A percentile compares a stretch with the other conserved stretches of the same genome.
These are phyloP conservation scores for Hericium rajendrae DNA, from an alignment of 768 basidiomycete genomes.

Conservation along the genomic window DNA sequence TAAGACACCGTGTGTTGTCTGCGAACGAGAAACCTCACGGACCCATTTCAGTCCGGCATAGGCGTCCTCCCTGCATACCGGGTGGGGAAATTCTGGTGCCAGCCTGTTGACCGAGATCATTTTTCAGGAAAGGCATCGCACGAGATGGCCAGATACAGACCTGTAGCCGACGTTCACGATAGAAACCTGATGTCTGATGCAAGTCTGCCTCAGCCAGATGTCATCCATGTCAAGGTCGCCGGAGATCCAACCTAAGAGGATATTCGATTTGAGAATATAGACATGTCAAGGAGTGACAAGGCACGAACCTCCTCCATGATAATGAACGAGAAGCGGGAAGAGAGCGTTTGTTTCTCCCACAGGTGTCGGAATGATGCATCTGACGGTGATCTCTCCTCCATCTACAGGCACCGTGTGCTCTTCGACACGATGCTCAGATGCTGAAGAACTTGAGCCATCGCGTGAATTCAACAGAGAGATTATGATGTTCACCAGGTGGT, in stretches of 20 bases:
- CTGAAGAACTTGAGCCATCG: too few relatives aligned
- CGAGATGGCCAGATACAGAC: background rate
- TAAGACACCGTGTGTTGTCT: too few relatives aligned
- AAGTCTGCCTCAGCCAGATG: background rate
- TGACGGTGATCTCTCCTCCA: background rate
- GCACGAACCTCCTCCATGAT: background rate
- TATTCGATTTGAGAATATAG: too few relatives aligned
- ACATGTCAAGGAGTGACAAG: background rate
- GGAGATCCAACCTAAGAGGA: background rate
- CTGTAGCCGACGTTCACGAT: background rate
- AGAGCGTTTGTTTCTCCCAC: background rate
- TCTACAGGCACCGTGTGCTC: background rate
- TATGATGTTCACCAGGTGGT: too few relatives aligned
- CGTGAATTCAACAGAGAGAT: too few relatives aligned
- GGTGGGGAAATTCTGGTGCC: background rate
- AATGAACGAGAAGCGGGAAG: background rate
- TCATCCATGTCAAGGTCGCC: background rate
- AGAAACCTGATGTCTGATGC: background rate
- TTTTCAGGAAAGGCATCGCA: too few relatives aligned
- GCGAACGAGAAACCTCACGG: background rate
- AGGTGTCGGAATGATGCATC: background rate
- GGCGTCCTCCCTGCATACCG: background rate
- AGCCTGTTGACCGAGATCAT: background rate
- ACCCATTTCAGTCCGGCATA: slow-evolving; percentile 1
- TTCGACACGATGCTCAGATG: background rate